Base-by-base conservation (phyloP, 2,329 filamentous ascomycete species). In the Aspergillus puulaauensis region DNA sequence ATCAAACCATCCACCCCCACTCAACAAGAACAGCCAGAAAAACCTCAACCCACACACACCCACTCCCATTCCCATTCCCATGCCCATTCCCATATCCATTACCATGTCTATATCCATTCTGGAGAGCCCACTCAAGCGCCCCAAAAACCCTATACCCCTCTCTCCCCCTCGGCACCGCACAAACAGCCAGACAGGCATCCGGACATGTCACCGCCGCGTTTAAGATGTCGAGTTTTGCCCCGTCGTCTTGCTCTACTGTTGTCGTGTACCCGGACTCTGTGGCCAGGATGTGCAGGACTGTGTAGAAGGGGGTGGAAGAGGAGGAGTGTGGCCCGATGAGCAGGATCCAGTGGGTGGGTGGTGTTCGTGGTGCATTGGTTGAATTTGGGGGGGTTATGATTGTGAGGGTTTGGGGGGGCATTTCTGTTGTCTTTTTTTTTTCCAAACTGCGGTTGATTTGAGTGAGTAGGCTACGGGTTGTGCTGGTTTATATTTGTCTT, bases 191-290 rank as follows among this genome's bases (percentile, higher is more conserved):
- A 6, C 35, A 37, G 0, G 14, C 4, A 4, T 15, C 35, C 14
- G 12, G 12, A 3, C 2, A 0, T 0, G 12, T 5, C 14, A 14
- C 14, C 3, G 15, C 35, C 4, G 15, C 35, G 1, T n/a, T 9
- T 6, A n/a, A 14, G 7, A n/a, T 37, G 1, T 37, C 35, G 5
- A 37, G 12, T 7, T 37, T 37, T 4, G 12, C 15, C 6, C 6
- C 5, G 35, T n/a, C 15, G 6, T 37, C 6, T n/a, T 37, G 12
- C 2, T 37, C 35, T 15, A 37, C 12, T n/a, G 12, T n/a, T n/a
- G 5, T 5, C 12, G 14, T n/a, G 14, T 37, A 37, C 2, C 35
- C 35, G 14, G 35, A 1, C 2, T 14, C 12, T 6, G 35, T 15
- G 14, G 35, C 5, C 1, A 37, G 15, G 2, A 37, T 37, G 35